Base-by-base conservation (phyloP, 164 flowering plant species). In the Stephania japonica region DNA sequence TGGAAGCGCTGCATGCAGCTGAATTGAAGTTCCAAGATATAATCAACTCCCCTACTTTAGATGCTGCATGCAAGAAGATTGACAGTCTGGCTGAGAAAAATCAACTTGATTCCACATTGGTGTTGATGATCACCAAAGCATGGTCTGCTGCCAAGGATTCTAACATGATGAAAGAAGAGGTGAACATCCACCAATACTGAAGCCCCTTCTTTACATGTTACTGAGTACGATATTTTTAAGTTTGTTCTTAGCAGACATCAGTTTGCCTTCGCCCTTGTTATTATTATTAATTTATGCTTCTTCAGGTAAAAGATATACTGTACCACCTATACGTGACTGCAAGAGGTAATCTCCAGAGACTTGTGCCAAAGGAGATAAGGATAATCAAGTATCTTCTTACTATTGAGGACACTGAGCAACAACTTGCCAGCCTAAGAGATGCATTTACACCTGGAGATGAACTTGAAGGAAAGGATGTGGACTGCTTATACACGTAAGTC, bases 361-460 rank as follows among this genome's bases (percentile, higher is more conserved):
- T 75, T 24, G 73, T 90, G 87, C 99, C 99, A 24, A 90, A 90
- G 80, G 98, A 90, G 81, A 79, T 89, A 19, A 85, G 94, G 77
- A 93, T 95, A 77, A 73, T 91, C 1, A 93, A 90, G 86, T 88
- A 89, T 86, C 85, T 95, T 74, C 90, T 95, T 72, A 85, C 81
- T n/a, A 84, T 93, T 50, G 83, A 91, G 75, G 97, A 95, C 83
- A 96, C 91, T 19, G 87, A 87, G 72, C 87, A 85, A 82, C 83
- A 61, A 59, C 50, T 87, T 42, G 77, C 79, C 79, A 84, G 87
- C 19, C 76, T 95, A 19, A 81, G 83, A 21, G 93, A 93, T 78
- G 99, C 99, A 73, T 93, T 95, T 78, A 90, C 95, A 67, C 97
- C 99, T 0, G 99, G 97, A 68, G 88, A 82, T 44, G 98, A 92